Conservation (phyloP, 1,284 basidiomycete genomes). For the Phenoliferia sp. region DNA sequence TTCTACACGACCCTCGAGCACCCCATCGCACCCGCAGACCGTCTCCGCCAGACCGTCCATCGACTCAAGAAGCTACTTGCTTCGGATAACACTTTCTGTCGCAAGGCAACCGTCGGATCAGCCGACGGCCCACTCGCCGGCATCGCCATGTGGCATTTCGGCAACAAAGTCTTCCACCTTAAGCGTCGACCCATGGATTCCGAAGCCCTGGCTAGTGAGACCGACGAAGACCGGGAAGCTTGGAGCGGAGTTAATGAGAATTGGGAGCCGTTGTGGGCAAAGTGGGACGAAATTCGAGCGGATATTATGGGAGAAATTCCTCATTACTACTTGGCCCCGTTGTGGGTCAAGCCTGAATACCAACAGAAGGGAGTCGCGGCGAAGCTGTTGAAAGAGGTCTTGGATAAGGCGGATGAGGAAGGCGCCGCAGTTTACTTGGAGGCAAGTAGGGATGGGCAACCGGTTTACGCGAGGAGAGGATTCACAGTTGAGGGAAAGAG, state of each 20-base stretch:
- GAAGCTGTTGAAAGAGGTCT: background rate
- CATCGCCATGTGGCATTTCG: background rate
- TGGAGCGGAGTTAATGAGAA: background rate
- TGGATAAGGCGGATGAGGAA: background rate
- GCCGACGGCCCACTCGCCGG: background rate
- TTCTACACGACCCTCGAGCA: background rate
- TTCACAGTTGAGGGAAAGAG: background rate
- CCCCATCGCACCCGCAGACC: background rate
- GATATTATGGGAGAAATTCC: background rate
- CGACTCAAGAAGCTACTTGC: background rate
- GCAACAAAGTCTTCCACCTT: background rate
- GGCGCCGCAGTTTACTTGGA: background rate
- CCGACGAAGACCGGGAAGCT: background rate
- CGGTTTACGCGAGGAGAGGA: background rate
- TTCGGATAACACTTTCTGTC: background rate
- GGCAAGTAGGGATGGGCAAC: background rate
- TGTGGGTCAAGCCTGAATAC: background rate
- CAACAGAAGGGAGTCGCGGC: background rate
- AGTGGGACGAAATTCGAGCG: background rate
- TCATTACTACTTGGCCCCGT: background rate
- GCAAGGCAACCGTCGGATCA: background rate
- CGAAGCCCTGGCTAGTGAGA: background rate
- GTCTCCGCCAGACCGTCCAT: background rate
- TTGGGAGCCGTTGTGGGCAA: background rate
- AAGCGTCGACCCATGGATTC: background rate